These are phyloP conservation scores for Nothopassalora personata DNA, from an alignment of 2,329 filamentous ascomycete genomes.

Conservation along the genomic window DNA sequence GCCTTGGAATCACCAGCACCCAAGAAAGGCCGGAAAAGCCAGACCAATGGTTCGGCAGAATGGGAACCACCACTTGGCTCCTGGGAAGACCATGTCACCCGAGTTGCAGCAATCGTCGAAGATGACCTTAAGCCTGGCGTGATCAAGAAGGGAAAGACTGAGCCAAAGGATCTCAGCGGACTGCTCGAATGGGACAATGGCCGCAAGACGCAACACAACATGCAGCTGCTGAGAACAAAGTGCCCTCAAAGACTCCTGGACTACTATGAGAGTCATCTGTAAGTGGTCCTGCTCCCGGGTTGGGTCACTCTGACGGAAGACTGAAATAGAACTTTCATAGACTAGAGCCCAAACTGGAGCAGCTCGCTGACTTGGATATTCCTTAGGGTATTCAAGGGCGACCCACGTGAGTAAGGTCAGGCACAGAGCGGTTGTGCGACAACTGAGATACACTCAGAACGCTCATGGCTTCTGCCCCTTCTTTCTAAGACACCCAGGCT, in stretches of 20 bases:
- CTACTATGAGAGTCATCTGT: constrained; percentile 38
- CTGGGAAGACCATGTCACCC: constrained; percentile 69
- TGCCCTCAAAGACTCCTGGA: constrained; percentile 62
- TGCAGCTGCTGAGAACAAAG: constrained; percentile 63
- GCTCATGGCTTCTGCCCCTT: no score
- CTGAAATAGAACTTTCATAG: constrained; percentile 23
- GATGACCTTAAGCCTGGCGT: constrained; percentile 17
- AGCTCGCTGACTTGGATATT: constrained; percentile 7
- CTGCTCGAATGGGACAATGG: constrained; percentile 71
- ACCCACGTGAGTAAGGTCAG: neutral
- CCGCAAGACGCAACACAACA: constrained; percentile 67
- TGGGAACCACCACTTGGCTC: constrained; percentile 67
- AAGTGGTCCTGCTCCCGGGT: constrained; percentile 21
- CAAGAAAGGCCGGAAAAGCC: constrained; percentile 24
- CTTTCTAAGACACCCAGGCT: no score
- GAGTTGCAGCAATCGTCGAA: constrained; percentile 68
- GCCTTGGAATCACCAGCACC: constrained; percentile 27
- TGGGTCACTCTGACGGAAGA: constrained; percentile 11
- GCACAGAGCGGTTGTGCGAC: no score
- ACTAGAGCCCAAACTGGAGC: constrained; percentile 20
- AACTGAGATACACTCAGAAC: no score
- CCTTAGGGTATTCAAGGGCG: constrained; percentile 11
- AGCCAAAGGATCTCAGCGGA: constrained; percentile 54
- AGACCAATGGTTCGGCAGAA: constrained; percentile 28
- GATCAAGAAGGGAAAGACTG: constrained; percentile 18